A percentile compares a stretch with the other conserved stretches of the same genome.
These are phyloP conservation scores for Allium cepa DNA, from an alignment of 106 monocot species.

Conservation along the genomic window DNA sequence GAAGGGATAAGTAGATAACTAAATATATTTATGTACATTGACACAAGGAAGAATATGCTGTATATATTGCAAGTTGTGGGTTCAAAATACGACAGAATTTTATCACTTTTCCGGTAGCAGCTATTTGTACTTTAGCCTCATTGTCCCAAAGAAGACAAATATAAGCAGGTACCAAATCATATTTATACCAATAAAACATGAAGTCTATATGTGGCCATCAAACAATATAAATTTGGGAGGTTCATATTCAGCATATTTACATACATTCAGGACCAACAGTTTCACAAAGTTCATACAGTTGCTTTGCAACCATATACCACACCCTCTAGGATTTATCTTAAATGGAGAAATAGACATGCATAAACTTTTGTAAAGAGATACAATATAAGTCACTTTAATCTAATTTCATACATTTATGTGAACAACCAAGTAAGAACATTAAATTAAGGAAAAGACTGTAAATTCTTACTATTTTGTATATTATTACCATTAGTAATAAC, in stretches of 20 bases:
- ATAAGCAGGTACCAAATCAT: conserved; percentile 65
- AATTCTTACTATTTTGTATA: too few species aligned
- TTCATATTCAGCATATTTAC: too few species aligned
- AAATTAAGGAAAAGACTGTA: neutral
- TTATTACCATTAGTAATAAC: neutral
- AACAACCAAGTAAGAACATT: neutral
- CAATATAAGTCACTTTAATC: neutral
- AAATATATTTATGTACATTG: conserved; percentile 22
- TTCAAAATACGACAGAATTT: conserved; percentile 67
- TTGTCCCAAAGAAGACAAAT: conserved; percentile 70
- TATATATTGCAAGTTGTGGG: conserved; percentile 36
- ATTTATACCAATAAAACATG: conserved; percentile 9
- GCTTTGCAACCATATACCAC: conserved; percentile 96
- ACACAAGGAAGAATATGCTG: conserved; percentile 71
- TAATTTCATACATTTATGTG: neutral
- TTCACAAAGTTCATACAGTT: conserved; percentile 91
- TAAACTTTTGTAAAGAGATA: neutral
- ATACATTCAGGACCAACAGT: conserved; percentile 34
- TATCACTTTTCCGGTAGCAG: conserved; percentile 64
- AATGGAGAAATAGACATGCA: conserved; percentile 4
- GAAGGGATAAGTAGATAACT: neutral
- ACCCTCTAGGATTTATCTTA: conserved; percentile 98
- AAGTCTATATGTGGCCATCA: too few species aligned
- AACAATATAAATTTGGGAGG: too few species aligned
- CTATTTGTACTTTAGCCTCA: conserved; percentile 71